Evolutionary conservation across 73 alveolate genomes (phyloP).

Genomic region (Effrenium voratum): DNA sequence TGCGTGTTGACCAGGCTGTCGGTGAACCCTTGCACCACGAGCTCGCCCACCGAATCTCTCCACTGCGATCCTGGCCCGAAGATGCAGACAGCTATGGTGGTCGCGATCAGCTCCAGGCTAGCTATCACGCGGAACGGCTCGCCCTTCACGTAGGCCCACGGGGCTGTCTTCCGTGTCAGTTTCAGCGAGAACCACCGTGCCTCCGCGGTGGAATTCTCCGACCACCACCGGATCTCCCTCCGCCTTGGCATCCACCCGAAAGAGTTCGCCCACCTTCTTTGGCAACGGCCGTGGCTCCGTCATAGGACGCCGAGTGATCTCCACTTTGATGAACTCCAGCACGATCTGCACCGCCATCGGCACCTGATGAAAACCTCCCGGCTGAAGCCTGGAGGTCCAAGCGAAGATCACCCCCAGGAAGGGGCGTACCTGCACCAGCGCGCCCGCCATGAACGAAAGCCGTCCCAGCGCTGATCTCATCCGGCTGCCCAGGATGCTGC

Average conservation of each 20-base stretch:
- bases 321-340: neutral
- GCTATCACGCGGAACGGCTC: neutral
- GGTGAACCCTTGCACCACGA: neutral
- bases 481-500: neutral
- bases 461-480: neutral
- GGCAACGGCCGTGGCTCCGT: neutral
- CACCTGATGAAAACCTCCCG: conserved; percentile 75
- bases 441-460: neutral
- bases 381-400: neutral
- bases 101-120: neutral
- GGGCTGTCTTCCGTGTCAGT: neutral
- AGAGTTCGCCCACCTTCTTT: neutral
- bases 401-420: neutral
- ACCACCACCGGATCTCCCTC: neutral
- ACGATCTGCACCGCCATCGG: neutral
- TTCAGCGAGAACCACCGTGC: neutral
- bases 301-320: neutral
- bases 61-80: neutral
- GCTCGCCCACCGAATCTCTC: neutral
- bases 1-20: neutral
- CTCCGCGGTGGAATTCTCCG: neutral
- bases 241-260: neutral
- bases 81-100: neutral
- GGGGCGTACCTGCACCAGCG: neutral
- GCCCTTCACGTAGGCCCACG: neutral